These are phyloP conservation scores for Hysterangium stoloniferum DNA, from an alignment of 768 basidiomycete species.

Conservation along the genomic window DNA sequence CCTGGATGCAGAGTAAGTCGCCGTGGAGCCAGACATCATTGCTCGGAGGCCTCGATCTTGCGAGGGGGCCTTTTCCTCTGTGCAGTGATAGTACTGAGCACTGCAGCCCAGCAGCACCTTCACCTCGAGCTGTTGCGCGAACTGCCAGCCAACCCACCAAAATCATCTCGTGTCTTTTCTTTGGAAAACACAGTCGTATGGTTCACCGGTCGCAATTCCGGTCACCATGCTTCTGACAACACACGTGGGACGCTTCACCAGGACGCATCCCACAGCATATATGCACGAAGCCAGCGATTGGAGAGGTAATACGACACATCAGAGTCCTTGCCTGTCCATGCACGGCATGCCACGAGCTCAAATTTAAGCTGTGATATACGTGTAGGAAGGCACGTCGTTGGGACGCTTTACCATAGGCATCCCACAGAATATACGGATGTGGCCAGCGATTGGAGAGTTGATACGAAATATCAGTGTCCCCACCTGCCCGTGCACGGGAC, in stretches of 20 bases:
- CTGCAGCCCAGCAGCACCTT: conserved; percentile 75
- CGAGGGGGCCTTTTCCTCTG: conserved; percentile 80
- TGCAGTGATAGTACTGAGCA: conserved; percentile 91
- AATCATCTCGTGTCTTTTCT: conserved; percentile 93
- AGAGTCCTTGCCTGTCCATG: conserved; percentile 92
- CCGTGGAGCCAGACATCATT: conserved; percentile 41
- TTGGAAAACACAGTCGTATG: conserved; percentile 76
- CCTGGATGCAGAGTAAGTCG: conserved; percentile 89
- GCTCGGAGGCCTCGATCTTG: conserved; percentile 8
- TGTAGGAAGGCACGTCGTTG: conserved; percentile 78
- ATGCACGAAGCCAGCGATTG: conserved; percentile 90
- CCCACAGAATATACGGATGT: conserved; percentile 87
- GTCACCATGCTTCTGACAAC: conserved; percentile 88
- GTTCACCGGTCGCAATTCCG: conserved; percentile 84
- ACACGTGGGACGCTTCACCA: conserved; percentile 67
- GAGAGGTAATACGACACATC: conserved; percentile 97
- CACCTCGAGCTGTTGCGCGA: conserved; percentile 64
- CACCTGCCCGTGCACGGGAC: conserved; percentile 92
- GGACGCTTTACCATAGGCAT: conserved; percentile 69
- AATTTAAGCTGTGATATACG: conserved; percentile 98
- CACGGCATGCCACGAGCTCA: conserved; percentile 89
- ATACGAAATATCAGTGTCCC: conserved; percentile 93
- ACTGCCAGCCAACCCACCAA: conserved; percentile 94
- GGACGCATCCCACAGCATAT: conserved; percentile 82
- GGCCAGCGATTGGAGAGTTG: conserved; percentile 94